These are phyloP conservation scores for Paramarasmius palmivorus DNA, from an alignment of 1,284 basidiomycete species.

Conservation along the genomic window DNA sequence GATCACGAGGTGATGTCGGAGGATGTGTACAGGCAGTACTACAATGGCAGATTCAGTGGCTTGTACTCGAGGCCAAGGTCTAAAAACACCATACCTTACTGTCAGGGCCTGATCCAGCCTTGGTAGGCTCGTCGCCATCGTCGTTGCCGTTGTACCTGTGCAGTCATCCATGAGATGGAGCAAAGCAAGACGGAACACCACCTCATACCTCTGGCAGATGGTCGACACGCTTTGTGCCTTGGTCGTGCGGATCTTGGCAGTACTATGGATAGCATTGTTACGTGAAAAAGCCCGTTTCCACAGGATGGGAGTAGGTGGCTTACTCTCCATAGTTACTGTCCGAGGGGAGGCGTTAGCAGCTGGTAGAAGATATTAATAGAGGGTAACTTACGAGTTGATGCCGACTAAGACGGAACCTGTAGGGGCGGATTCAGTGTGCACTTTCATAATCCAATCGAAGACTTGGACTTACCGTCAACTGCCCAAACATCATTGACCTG, in stretches of 20 bases:
- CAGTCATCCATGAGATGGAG: neutral
- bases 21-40: constrained; percentile 5
- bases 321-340: constrained; percentile 27
- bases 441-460: neutral
- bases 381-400: constrained; percentile 8
- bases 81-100: constrained; percentile 4
- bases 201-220: constrained; percentile 18
- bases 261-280: constrained; percentile 9
- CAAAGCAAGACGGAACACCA: constrained; percentile 7
- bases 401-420: constrained; percentile 5
- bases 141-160: constrained; percentile 13
- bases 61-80: neutral
- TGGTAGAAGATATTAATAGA: neutral
- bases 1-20: constrained; percentile 3
- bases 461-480: constrained; percentile 28
- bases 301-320: constrained; percentile 9
- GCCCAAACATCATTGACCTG: constrained; percentile 37
- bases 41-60: neutral
- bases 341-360: neutral
- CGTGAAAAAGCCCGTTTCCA: too few relatives aligned
- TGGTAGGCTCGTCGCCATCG: constrained; percentile 13
- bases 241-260: constrained; percentile 22
- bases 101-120: constrained; percentile 13
- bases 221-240: constrained; percentile 16
- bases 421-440: neutral